These are phyloP conservation scores for Rhodotorula babjevae DNA, from an alignment of 768 basidiomycete genomes.

Conservation along the genomic window DNA sequence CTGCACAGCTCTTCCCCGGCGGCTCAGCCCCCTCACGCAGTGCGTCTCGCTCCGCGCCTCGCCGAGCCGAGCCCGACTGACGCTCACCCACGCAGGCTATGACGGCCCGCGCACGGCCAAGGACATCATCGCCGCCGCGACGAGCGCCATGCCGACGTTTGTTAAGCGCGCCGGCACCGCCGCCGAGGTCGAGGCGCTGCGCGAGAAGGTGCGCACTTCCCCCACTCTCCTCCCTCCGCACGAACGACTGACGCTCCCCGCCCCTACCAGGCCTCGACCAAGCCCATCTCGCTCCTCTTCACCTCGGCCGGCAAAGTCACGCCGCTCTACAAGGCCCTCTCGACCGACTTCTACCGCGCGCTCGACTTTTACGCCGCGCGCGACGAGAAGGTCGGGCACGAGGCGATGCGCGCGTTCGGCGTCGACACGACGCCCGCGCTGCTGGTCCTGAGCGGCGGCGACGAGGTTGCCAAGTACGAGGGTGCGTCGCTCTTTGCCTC, in stretches of 20 bases:
- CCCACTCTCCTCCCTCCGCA: not conserved
- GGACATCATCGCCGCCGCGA: slow-evolving; percentile 38
- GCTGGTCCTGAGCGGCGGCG: slow-evolving; percentile 22
- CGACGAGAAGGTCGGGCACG: slow-evolving; percentile 33
- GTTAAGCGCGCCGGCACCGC: slow-evolving; percentile 33
- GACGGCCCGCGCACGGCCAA: slow-evolving; percentile 38
- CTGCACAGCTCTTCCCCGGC: slow-evolving; percentile 33
- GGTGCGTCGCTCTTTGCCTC: slow-evolving; percentile 13
- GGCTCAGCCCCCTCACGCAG: slow-evolving; percentile 27
- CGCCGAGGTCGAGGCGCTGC: slow-evolving; percentile 28
- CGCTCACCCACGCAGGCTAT: slow-evolving; percentile 18
- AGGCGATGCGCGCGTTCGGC: slow-evolving; percentile 28
- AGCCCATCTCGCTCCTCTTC: slow-evolving; percentile 42
- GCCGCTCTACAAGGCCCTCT: slow-evolving; percentile 43
- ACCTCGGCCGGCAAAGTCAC: slow-evolving; percentile 41
- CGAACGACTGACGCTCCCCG: too few species aligned
- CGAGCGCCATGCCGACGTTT: slow-evolving; percentile 39
- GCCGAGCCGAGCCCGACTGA: not conserved
- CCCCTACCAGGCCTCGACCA: slow-evolving; percentile 23
- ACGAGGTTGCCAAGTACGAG: slow-evolving; percentile 33
- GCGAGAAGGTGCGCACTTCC: slow-evolving; percentile 8
- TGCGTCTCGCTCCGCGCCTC: not conserved
- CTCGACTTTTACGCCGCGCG: slow-evolving; percentile 42
- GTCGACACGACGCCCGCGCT: slow-evolving; percentile 40
- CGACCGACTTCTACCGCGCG: slow-evolving; percentile 38